phyloP scores from a whole-genome alignment of 495 filamentous ascomycete species.

The Daldinia vernicosa region DNA sequence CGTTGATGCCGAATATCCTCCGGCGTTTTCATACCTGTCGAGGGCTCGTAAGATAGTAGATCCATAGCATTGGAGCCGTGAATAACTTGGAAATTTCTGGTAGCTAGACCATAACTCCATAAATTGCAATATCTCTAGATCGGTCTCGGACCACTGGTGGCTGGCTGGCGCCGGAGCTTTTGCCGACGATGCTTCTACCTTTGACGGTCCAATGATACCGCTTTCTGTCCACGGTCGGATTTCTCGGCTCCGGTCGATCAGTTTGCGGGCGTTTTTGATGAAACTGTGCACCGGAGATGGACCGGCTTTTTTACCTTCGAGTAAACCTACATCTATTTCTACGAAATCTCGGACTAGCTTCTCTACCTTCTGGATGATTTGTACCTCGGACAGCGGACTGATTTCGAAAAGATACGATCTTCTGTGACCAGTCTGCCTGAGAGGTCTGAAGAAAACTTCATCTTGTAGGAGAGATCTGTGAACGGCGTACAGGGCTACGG shows the following conservation, averaged over 20 bases:
- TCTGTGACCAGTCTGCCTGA: slow-evolving; percentile 46
- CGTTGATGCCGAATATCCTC: slow-evolving; percentile 60
- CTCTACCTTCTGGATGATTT: slow-evolving; percentile 44
- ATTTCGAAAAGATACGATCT: slow-evolving; percentile 53
- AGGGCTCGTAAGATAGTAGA: slow-evolving; percentile 77
- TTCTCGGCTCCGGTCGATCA: slow-evolving; percentile 74
- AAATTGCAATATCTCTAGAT: slow-evolving; percentile 71
- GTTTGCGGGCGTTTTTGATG: slow-evolving; percentile 66
- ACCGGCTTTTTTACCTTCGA: not conserved
- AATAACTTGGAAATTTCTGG: slow-evolving; percentile 56
- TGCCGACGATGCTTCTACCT: slow-evolving; percentile 40
- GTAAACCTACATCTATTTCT: slow-evolving; percentile 25
- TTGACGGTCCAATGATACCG: slow-evolving; percentile 60
- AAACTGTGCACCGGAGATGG: slow-evolving; percentile 56
- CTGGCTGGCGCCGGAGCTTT: slow-evolving; percentile 25
- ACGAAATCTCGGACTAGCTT: slow-evolving; percentile 47
- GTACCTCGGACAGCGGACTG: slow-evolving; percentile 44
- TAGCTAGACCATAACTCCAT: slow-evolving; percentile 73
- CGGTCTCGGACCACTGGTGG: slow-evolving; percentile 55
- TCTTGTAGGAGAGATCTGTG: slow-evolving; percentile 68
- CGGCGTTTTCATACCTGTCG: slow-evolving; percentile 70
- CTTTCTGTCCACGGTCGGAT: slow-evolving; percentile 66
- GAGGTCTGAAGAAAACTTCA: slow-evolving; percentile 60
- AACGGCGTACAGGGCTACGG: slow-evolving; percentile 70
- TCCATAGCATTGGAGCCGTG: slow-evolving; percentile 66